Conservation (phyloP, 78 protist genomes). For the Goniomonas avonlea region DNA sequence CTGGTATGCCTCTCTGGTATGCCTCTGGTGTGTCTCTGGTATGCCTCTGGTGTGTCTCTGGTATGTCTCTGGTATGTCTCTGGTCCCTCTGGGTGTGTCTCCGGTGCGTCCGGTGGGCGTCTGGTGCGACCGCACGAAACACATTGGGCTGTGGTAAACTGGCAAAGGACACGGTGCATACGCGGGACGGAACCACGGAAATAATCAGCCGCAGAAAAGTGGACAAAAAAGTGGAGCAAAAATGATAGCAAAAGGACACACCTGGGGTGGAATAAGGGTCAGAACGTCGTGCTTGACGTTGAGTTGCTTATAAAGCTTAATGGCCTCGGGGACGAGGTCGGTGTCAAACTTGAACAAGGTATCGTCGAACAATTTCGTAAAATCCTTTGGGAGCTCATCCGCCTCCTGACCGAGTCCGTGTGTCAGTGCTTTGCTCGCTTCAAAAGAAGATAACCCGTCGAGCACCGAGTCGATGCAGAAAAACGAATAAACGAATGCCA, state of each 20-base stretch:
- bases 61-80: too few relatives aligned
- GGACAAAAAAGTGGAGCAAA: not conserved
- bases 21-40: too few relatives aligned
- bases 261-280: slow-evolving; percentile 71
- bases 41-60: too few relatives aligned
- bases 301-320: slow-evolving; percentile 30
- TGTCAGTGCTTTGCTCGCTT: too few relatives aligned
- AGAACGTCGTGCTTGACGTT: slow-evolving; percentile 65
- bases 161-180: too few relatives aligned
- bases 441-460: not conserved
- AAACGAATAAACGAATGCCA: not conserved
- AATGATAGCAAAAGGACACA: not conserved
- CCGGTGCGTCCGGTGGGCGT: too few relatives aligned
- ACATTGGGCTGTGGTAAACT: not conserved
- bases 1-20: too few relatives aligned
- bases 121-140: too few relatives aligned
- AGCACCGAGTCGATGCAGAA: not conserved
- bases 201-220: not conserved
- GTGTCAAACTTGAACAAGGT: slow-evolving; percentile 47
- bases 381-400: slow-evolving; percentile 55
- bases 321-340: slow-evolving; percentile 47
- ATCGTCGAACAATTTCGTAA: slow-evolving; percentile 50
- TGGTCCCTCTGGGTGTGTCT: too few relatives aligned
- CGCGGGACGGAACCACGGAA: slow-evolving; percentile 61
- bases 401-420: not conserved